Percentiles rank a stretch among this genome's conserved stretches.
Evolutionary conservation across 2,329 filamentous ascomycete genomes (phyloP).

Genomic region (Trichoderma polysporum): DNA sequence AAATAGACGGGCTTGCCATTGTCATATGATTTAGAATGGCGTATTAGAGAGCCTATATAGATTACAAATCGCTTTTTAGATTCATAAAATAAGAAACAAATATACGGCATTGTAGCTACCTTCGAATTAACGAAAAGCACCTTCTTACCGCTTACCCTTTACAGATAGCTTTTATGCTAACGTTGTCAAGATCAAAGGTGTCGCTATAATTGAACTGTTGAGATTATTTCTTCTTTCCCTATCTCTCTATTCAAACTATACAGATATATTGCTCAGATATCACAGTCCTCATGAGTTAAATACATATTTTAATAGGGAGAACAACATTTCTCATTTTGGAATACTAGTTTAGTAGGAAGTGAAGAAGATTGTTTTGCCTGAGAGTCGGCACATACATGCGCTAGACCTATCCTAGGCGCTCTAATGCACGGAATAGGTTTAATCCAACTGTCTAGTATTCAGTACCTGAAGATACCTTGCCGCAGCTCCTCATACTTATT

Average conservation of each 20-base stretch:
- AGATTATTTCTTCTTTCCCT: background rate
- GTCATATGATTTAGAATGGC: background rate
- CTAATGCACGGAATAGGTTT: background rate
- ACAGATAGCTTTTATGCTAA: background rate
- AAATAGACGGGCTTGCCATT: background rate
- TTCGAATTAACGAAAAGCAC: background rate
- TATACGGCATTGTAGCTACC: background rate
- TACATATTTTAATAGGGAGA: no score
- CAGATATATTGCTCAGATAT: background rate
- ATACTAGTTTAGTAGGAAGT: no score
- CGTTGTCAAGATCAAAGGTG: background rate
- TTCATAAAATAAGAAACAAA: background rate
- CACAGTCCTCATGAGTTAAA: no score
- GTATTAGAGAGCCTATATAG: background rate
- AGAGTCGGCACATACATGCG: background rate
- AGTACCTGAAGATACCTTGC: background rate
- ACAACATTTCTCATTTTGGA: no score
- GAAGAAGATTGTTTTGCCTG: no score
- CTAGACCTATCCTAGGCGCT: background rate
- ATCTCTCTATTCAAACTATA: background rate
- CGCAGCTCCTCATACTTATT: background rate
- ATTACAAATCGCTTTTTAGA: background rate
- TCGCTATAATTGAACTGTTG: background rate
- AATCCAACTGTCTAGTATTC: background rate
- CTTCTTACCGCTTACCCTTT: background rate